phyloP scores from a whole-genome alignment of 2,329 filamentous ascomycete species.

The Davidsoniella australis region DNA sequence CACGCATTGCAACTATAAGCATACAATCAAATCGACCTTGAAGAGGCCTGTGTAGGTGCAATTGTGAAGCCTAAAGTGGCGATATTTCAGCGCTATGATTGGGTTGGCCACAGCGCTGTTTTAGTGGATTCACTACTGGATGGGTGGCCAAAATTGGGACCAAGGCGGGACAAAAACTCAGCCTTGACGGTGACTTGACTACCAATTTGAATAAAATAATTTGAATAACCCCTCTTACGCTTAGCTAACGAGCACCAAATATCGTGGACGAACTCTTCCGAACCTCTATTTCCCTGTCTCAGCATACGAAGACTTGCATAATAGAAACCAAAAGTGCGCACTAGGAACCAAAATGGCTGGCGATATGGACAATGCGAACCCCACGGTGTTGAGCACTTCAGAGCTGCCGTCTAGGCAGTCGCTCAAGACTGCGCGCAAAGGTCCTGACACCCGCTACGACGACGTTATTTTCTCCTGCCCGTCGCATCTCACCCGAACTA shows the following conservation, averaged over 20 bases:
- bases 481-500: slow-evolving; percentile 25
- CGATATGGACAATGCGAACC: slow-evolving; percentile 62
- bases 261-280: not conserved
- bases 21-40: too few species aligned
- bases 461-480: slow-evolving; percentile 29
- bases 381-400: slow-evolving; percentile 73
- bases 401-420: slow-evolving; percentile 65
- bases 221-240: too few species aligned
- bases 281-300: not conserved
- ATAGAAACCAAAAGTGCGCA: not conserved
- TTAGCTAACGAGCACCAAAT: too few species aligned
- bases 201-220: too few species aligned
- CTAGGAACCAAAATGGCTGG: slow-evolving; percentile 5
- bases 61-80: too few species aligned
- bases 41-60: too few species aligned
- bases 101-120: too few species aligned
- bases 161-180: not conserved
- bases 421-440: slow-evolving; percentile 28
- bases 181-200: too few species aligned
- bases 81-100: too few species aligned
- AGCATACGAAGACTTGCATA: not conserved
- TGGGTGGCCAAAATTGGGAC: too few species aligned
- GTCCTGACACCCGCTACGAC: slow-evolving; percentile 30
- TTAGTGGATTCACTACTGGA: too few species aligned
- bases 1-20: too few species aligned